A percentile compares a stretch with the other conserved stretches of the same genome.
Evolutionary conservation across 2,329 filamentous ascomycete genomes (phyloP).

Genomic region (Coniochaeta sp.): DNA sequence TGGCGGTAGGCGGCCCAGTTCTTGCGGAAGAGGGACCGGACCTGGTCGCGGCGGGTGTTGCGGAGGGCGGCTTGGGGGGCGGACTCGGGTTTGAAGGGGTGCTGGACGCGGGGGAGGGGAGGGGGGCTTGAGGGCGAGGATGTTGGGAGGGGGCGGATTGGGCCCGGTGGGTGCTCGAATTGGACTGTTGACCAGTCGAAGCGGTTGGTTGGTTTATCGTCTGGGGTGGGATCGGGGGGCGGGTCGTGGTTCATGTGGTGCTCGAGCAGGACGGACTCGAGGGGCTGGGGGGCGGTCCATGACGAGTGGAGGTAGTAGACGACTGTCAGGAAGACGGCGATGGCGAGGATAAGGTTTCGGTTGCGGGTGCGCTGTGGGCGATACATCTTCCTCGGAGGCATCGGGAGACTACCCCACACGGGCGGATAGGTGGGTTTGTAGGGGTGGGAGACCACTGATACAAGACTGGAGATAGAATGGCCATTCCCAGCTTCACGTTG

Average conservation of each 20-base stretch:
- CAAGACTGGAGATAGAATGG: not conserved
- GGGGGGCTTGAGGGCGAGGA: constrained; percentile 15
- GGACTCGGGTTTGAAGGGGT: not conserved
- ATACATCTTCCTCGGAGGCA: not conserved
- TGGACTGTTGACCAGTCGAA: constrained; percentile 28
- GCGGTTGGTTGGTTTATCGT: constrained; percentile 14
- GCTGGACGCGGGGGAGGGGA: not conserved
- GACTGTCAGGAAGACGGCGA: not conserved
- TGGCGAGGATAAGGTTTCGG: not conserved
- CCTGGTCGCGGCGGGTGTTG: constrained; percentile 29
- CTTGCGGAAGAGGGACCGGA: constrained; percentile 42
- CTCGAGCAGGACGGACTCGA: constrained; percentile 12
- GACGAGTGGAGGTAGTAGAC: not conserved
- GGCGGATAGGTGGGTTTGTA: not conserved
- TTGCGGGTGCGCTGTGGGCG: not conserved
- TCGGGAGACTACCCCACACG: not conserved
- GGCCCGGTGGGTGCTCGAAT: constrained; percentile 16
- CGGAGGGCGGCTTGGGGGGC: not conserved
- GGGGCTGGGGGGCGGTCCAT: not conserved
- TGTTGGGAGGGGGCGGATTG: constrained; percentile 6
- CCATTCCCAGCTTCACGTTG: not conserved
- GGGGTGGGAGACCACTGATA: not conserved
- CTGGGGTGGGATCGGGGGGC: constrained; percentile 1
- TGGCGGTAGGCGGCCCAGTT: constrained; percentile 55
- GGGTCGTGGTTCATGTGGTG: constrained; percentile 22